Evolutionary conservation across 768 basidiomycete species (phyloP), one percentile per base, ranked within the genome.

Genomic region (Symmetrospora coprosmae): DNA sequence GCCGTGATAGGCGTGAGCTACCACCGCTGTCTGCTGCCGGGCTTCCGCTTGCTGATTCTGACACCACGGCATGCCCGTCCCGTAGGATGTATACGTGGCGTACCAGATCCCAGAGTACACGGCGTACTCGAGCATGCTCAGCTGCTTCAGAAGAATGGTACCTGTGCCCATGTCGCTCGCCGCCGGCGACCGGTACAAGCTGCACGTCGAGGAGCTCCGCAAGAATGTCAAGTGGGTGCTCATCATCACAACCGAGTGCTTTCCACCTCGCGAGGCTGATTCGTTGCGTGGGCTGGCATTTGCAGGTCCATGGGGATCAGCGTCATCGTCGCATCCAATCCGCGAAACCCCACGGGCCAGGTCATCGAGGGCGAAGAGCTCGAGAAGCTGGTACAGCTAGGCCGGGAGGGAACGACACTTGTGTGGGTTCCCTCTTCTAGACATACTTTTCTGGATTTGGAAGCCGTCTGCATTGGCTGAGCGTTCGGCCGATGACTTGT

Each of bases 261-360:
- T 33, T 27, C n/a, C 6, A 4, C 9, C 27, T 17, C n/a, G n/a
- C n/a, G 2, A 58, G 33, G 1, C 17, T 66, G 1, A 63, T 63
- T 46, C 9, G 14, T 48, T 16, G 31, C 14, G 27, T 56, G 17
- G 6, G 31, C 21, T 52, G 21, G 8, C 48, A n/a, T n/a, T n/a
- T n/a, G 28, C 33, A 58, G 55, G 25, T n/a, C 40, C 8, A 21
- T 37, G 23, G 25, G 31, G 30, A n/a, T 28, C 16, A 80, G 83
- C 11, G 87, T 91, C 49, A 79, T 92, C 59, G 75, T 91, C 41
- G 85, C 87, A 0, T 89, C 86, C 23, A 96, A 94, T 73, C 91
- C 91, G n/a, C 82, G 90, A 53, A 96, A 94, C 70, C 90, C 91
- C 2, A 94, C 91, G 1, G 89, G 91, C n/a, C 90, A 92, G 71